A percentile compares a stretch with the other conserved stretches of the same genome.
phyloP scores from a whole-genome alignment of 202 grass and related monocot genomes.

The Hordeum pubiflorum region DNA sequence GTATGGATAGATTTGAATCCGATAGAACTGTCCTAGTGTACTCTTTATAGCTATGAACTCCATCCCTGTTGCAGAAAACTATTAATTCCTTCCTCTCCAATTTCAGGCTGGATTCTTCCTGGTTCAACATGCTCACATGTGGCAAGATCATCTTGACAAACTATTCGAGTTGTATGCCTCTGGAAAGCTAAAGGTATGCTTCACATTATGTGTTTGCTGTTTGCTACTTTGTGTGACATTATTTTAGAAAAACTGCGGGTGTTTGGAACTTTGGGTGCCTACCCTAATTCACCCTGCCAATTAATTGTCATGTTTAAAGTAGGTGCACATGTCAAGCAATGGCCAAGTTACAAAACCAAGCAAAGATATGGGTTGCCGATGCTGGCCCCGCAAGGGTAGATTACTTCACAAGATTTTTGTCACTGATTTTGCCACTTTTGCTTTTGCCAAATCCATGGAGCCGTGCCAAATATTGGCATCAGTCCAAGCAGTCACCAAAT shows the following conservation, averaged over 20 bases:
- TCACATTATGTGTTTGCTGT: not conserved
- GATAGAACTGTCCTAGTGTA: not conserved
- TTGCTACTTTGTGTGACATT: not conserved
- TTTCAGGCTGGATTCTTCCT: conserved; percentile 81
- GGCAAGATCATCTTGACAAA: conserved; percentile 71
- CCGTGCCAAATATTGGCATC: not conserved
- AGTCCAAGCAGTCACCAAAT: not conserved
- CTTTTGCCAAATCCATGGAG: not conserved
- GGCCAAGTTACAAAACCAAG: not conserved
- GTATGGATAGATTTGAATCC: not conserved
- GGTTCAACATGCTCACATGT: conserved; percentile 54
- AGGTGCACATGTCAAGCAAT: not conserved
- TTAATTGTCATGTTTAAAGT: not conserved
- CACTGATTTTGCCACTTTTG: not conserved
- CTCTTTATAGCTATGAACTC: not conserved
- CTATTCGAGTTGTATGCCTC: conserved; percentile 58
- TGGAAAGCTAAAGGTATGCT: conserved; percentile 73
- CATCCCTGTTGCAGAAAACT: not conserved
- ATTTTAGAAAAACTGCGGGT: not conserved
- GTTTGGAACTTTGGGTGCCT: not conserved
- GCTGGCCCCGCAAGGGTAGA: not conserved
- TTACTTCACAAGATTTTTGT: not conserved
- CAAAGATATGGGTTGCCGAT: not conserved
- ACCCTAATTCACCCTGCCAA: not conserved
- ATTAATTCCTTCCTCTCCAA: not conserved